phyloP scores from a whole-genome alignment of 2,329 filamentous ascomycete genomes.

The Clarireedia hainanense region DNA sequence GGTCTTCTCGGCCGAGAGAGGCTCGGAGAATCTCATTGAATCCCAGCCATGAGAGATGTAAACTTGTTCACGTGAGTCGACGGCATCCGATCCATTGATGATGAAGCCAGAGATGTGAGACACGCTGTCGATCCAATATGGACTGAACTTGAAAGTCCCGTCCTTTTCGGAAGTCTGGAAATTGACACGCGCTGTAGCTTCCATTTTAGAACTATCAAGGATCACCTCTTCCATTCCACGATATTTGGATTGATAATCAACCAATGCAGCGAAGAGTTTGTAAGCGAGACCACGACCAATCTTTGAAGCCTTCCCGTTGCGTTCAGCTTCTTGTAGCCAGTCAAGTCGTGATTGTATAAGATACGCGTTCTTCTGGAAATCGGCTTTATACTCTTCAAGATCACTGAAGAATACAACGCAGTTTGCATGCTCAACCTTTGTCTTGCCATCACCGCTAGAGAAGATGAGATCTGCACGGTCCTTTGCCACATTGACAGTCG shows the following conservation, averaged over 20 bases:
- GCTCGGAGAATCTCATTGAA: slow-evolving; percentile 41
- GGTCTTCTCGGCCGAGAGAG: slow-evolving; percentile 35
- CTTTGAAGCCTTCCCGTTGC: slow-evolving; percentile 50
- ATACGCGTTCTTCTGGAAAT: slow-evolving; percentile 7
- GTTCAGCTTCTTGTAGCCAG: slow-evolving; percentile 7
- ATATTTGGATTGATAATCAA: slow-evolving; percentile 48
- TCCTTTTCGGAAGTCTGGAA: slow-evolving; percentile 42
- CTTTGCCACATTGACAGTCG: slow-evolving; percentile 48
- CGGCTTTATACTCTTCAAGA: slow-evolving; percentile 1
- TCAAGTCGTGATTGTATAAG: slow-evolving; percentile 8
- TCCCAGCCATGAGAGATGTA: slow-evolving; percentile 54
- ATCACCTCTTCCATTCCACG: slow-evolving; percentile 53
- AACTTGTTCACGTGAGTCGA: slow-evolving; percentile 46
- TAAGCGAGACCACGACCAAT: slow-evolving; percentile 61
- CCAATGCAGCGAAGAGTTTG: slow-evolving; percentile 56
- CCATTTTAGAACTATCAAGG: slow-evolving; percentile 39
- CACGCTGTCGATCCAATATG: slow-evolving; percentile 52
- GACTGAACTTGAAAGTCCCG: slow-evolving; percentile 46
- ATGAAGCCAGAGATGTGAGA: slow-evolving; percentile 55
- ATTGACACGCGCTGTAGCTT: slow-evolving; percentile 36
- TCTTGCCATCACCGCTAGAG: slow-evolving; percentile 39
- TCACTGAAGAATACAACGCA: slow-evolving; percentile 6
- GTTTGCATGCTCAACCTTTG: slow-evolving; percentile 4
- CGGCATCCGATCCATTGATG: slow-evolving; percentile 39
- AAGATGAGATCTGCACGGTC: slow-evolving; percentile 49